Evolutionary conservation across 179 eudicot genomes (phyloP), one percentile per base, ranked within the genome.

Genomic region (Carnegiea gigantea): DNA sequence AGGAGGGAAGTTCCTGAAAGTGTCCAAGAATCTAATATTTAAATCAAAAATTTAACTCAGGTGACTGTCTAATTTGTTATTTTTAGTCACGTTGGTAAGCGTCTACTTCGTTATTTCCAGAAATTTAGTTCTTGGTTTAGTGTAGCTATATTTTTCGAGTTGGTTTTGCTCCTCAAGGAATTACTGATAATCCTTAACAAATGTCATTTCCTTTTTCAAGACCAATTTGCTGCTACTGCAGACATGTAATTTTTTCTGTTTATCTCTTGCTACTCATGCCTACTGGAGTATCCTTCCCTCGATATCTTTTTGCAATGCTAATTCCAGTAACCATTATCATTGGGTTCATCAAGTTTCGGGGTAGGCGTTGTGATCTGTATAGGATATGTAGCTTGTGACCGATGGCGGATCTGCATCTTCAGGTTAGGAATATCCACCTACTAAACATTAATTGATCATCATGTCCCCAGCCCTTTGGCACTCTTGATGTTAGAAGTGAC

Each of bases 11-110:
- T 95, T 28, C 48, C 79, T 77, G 93, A 91, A 70, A 87, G 90
- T 59, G 89, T 89, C 81, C 90, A 81, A 85, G 87, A 57, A 93
- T 95, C 89, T 33, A 95, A 93, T 83, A 92, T 95, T 84, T 97
- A 93, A 92, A 94, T 95, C 78, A 92, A 90, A 83, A 93, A 95
- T 89, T 87, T 95, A 87, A 95, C 98, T 84, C 98, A 95, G 89
- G 98, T 92, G 64, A 78, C 89, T 85, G 70, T 49, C 72, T 79
- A 75, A 15, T 59, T 70, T 57, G 11, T 78, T 73, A 46, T 6
- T 7, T 7, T 4, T 46, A 10, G 49, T 10, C 44, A 30, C 73
- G 36, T 43, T 46, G 49, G 20, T 33, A n/a, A 77, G 78, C 49
- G 12, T 81, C n/a, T 38, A 48, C 40, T 80, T 30, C 62, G 64